Percentiles rank a stretch among this genome's conserved stretches.
Evolutionary conservation across 164 flowering plant genomes (phyloP).

Genomic region (Protea cynaroides): DNA sequence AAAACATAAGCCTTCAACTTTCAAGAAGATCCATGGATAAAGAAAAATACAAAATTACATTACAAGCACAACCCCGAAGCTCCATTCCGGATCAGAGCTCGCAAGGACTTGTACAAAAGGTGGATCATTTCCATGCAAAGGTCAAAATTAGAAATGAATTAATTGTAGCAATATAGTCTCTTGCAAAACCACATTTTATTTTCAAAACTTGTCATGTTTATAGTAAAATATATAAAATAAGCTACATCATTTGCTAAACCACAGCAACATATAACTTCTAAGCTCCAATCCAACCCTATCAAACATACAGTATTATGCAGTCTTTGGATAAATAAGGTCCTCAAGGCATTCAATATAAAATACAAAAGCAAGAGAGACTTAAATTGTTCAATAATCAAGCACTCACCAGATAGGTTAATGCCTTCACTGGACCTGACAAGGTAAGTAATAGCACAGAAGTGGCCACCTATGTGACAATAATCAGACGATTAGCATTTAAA

Average conservation of each 20-base stretch:
- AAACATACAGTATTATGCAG: background rate
- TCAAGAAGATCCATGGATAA: too few species aligned
- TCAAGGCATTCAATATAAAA: background rate
- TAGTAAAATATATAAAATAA: background rate
- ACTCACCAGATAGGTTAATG: slow-evolving; percentile 67
- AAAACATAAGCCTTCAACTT: too few species aligned
- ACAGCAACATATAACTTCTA: background rate
- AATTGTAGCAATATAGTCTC: too few species aligned
- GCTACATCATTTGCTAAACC: background rate
- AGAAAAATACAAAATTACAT: too few species aligned
- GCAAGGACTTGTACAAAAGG: too few species aligned
- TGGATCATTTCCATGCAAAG: too few species aligned
- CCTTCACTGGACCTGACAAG: slow-evolving; percentile 87
- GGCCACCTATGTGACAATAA: slow-evolving; percentile 50
- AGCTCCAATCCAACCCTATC: background rate
- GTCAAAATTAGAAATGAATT: too few species aligned
- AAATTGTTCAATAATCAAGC: background rate
- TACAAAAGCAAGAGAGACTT: background rate
- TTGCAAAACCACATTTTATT: too few species aligned
- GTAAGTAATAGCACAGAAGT: slow-evolving; percentile 69
- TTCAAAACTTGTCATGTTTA: too few species aligned
- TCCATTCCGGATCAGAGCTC: too few species aligned
- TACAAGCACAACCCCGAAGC: too few species aligned
- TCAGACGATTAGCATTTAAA: background rate
- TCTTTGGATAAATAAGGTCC: background rate